Base-by-base conservation (phyloP, 2,329 filamentous ascomycete genomes). In the Cercospora berteroae region DNA sequence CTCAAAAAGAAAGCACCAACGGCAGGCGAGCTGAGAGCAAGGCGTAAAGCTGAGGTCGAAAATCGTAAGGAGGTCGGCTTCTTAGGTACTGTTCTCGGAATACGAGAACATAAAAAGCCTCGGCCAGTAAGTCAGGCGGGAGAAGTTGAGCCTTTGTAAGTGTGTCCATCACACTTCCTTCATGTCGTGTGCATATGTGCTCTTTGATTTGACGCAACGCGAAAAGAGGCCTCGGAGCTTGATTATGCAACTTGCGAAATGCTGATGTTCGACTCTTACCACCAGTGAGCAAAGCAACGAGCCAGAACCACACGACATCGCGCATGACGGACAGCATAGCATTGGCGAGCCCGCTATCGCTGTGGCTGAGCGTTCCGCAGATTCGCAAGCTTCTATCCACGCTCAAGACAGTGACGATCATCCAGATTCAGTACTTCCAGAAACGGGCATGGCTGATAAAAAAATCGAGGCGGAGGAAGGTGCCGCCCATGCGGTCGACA, bases 1-100 rank as follows among this genome's bases (percentile, higher is more conserved):
- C 25, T 10, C 5, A 60, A 60, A 12, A 65, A 60, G 63, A 60
- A 63, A 18, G 59, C 44, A 12, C 66, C 66, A 1, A 68, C 66
- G 2, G 66, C 63, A 16, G 63, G 59, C 2, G 63, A 68, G 42
- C 13, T 68, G 58, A 12, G 66, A n/a, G 39, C 16, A 8, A 48
- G 66, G 6, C 33, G 63, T 7, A 65, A 65, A 63, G 50, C 25
- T 31, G 66, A 64, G 20, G 5, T 48, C 12, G 61, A 58, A 36
- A 64, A 67, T 52, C 62, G 62, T 9, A 64, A 23, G 36, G 29
- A 61, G 7, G 62, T 65, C 3, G 62, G 66, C 6, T 52, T 67
- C 16, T 9, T 65, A 18, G 66, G 66, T 1, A 65, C 66, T 16
- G 8, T 67, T 2, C 36, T 64, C 18, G 66, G 66, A 2, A 13